Evolutionary conservation across 2,329 filamentous ascomycete genomes (phyloP), one percentile per base, ranked within the genome.

Genomic region (Shiraia bambusicola): DNA sequence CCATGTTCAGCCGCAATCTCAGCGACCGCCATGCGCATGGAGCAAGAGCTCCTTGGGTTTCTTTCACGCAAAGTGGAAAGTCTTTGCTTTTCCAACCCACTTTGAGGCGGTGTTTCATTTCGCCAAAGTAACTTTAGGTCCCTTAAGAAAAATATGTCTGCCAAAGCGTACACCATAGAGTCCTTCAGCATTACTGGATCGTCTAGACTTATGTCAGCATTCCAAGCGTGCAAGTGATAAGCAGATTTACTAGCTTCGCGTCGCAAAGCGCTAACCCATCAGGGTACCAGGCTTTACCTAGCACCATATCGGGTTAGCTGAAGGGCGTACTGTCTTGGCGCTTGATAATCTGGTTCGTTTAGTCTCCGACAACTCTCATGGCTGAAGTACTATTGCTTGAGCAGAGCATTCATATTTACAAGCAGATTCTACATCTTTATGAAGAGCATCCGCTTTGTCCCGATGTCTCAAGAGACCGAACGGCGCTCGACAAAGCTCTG

Each of bases 151-250:
- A 33, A 33, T 16, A 33, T 33, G 10, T 33, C 15, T 6, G 30
- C 30, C 15, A 33, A n/a, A 17, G 10, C 30, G 22, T 33, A 33
- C 30, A 33, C 30, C 8, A 6, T 15, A n/a, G 30, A 7, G n/a
- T 33, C 30, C 14, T 33, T 33, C 30, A 33, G 30, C 30, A 33
- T 33, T n/a, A 8, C 30, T 33, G 30, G 14, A 17, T 33, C 30
- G 14, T 33, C 30, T 33, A 17, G 8, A 17, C 22, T 7, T 10
- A 17, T 13, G 30, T 30, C 12, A 30, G 15, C 30, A 8, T 33
- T 16, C 6, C 8, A 7, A 24, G 31, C 31, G 17, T 12, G 14
- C 16, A 22, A 11, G 9, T n/a, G n/a, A n/a, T n/a, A n/a, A n/a
- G n/a, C n/a, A n/a, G n/a, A n/a, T n/a, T n/a, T n/a, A n/a, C n/a